Conservation (phyloP, 164 flowering plant genomes). For the Liriodendron chinense region DNA sequence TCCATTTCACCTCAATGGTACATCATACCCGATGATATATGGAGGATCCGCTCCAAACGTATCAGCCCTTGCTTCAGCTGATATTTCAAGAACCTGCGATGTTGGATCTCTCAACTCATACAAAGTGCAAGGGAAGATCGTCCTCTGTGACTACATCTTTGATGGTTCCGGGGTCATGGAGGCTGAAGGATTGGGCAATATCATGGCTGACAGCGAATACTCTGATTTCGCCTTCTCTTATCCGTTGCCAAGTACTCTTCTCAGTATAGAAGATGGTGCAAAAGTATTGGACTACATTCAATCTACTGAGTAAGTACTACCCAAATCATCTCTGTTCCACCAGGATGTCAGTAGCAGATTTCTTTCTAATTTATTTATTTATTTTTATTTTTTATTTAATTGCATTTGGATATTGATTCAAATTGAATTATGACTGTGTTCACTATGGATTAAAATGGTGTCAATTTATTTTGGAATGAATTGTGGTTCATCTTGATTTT, state of each 20-base stretch:
- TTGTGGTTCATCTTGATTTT: background rate
- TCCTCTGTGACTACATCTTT: background rate
- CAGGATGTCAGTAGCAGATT: background rate
- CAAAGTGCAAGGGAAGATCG: slow-evolving; percentile 4
- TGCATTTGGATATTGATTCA: too few species aligned
- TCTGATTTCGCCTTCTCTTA: slow-evolving; percentile 31
- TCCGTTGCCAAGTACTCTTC: slow-evolving; percentile 34
- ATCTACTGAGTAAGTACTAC: slow-evolving; percentile 31
- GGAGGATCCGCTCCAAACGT: slow-evolving; percentile 11
- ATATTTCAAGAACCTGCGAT: background rate
- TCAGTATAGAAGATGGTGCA: slow-evolving; percentile 27
- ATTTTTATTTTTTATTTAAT: too few species aligned
- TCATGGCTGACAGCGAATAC: background rate
- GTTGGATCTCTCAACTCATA: background rate
- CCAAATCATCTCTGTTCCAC: background rate
- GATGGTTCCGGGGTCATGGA: background rate
- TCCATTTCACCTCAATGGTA: slow-evolving; percentile 2
- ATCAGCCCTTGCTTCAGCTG: background rate
- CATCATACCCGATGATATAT: slow-evolving; percentile 6
- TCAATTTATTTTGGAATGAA: too few species aligned
- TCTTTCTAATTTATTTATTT: background rate
- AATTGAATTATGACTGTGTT: too few species aligned
- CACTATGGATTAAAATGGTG: too few species aligned
- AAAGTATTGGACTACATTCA: slow-evolving; percentile 26
- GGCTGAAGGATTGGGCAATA: slow-evolving; percentile 6